These are phyloP conservation scores for Suillus fuscotomentosus DNA, from an alignment of 768 basidiomycete genomes.

Conservation along the genomic window DNA sequence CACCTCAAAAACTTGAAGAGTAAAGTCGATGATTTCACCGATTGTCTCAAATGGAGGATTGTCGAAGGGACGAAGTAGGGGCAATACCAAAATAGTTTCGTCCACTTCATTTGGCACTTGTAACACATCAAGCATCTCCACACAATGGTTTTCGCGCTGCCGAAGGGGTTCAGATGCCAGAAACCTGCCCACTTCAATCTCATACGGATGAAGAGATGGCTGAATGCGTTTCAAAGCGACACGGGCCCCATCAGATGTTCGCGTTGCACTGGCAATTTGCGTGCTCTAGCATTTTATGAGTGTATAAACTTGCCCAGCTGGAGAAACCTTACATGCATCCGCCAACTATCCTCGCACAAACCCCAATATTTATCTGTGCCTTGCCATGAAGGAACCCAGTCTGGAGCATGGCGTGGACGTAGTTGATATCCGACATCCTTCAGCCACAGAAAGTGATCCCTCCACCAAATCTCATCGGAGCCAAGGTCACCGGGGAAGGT, in stretches of 20 bases:
- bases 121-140: constrained; percentile 19
- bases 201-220: constrained; percentile 11
- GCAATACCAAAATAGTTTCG: constrained; percentile 24
- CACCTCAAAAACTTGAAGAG: constrained; percentile 26
- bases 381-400: constrained; percentile 38
- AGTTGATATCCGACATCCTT: constrained; percentile 25
- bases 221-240: constrained; percentile 28
- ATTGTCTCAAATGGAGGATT: constrained; percentile 20
- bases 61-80: constrained; percentile 23
- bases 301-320: constrained; percentile 17
- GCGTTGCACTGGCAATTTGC: constrained; percentile 21
- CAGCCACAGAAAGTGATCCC: constrained; percentile 29
- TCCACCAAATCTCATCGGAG: constrained; percentile 7
- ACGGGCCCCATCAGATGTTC: constrained; percentile 20
- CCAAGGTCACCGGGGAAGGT: background rate
- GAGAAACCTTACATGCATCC: constrained; percentile 16
- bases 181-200: constrained; percentile 14
- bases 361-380: background rate
- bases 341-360: background rate
- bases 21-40: constrained; percentile 29
- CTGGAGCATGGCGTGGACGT: constrained; percentile 29
- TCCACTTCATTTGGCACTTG: constrained; percentile 8
- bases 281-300: constrained; percentile 8
- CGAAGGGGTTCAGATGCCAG: constrained; percentile 10
- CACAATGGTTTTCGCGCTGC: constrained; percentile 20